Evolutionary conservation across 1,139 yeast genomes (phyloP), one percentile per base, ranked within the genome.

Genomic region (Arxiozyma telluris): DNA sequence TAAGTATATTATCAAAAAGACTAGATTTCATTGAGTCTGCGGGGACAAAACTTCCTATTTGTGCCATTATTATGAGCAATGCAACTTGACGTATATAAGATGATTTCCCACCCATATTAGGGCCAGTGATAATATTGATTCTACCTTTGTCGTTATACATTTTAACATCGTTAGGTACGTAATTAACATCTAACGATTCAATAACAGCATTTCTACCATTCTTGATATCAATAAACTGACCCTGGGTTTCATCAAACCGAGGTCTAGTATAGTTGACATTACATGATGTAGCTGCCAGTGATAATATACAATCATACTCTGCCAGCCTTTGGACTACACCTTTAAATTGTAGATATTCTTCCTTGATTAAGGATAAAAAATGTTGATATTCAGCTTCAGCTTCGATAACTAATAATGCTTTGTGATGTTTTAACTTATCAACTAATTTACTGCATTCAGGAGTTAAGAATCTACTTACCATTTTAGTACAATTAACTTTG

Each of bases 151-250:
- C 68, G 17, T 70, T 66, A 3, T 73, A 61, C 72, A 88, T 77
- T 2, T 67, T 55, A 9, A 86, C 78, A 59, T 84, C 82, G 64
- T 91, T 93, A 1, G 96, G 78, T 7, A 91, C 88, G 65, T 83
- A 87, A 42, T 67, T 69, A 6, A 68, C 63, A 44, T 71, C 72
- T 1, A 76, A 63, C 44, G 77, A 76, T 64, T 87, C 95, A 15
- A 87, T 78, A 53, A 90, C 82, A 1, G 98, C 98, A 63, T 93
- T 91, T 41, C 94, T 74, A 1, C 94, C 87, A 9, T 78, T 75
- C 22, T 65, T 70, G 0, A 89, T 73, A 5, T 78, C 72, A 4
- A 91, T 73, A 9, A 73, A 65, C 41, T 82, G 84, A n/a, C 57
- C 59, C 7, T 69, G 66, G 51, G 81, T 77, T 2, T 44, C 43